phyloP scores from a whole-genome alignment of 495 filamentous ascomycete genomes.

The Penicillium tannophilum region DNA sequence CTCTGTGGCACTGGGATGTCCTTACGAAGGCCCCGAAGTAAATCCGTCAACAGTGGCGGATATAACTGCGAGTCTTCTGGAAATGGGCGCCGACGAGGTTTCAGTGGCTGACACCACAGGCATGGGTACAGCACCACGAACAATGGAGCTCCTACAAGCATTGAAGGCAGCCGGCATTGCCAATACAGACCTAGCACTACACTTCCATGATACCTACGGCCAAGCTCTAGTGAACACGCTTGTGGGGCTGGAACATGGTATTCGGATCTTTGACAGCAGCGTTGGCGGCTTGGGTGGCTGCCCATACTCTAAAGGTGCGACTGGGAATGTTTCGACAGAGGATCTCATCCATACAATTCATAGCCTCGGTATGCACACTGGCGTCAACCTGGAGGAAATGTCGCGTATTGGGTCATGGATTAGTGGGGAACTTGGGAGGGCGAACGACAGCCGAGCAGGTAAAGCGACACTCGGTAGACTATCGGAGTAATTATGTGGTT shows the following conservation, averaged over 20 bases:
- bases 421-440: constrained; percentile 72
- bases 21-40: constrained; percentile 87
- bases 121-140: constrained; percentile 89
- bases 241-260: constrained; percentile 83
- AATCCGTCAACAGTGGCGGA: constrained; percentile 77
- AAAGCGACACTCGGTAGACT: constrained; percentile 67
- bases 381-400: constrained; percentile 81
- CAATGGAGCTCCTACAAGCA: constrained; percentile 67
- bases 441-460: constrained; percentile 75
- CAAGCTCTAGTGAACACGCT: constrained; percentile 90
- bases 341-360: constrained; percentile 90
- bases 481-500: constrained; percentile 21
- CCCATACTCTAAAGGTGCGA: constrained; percentile 90
- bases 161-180: constrained; percentile 75
- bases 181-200: constrained; percentile 81
- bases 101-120: constrained; percentile 94
- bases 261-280: constrained; percentile 85
- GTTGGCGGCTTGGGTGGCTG: constrained; percentile 93
- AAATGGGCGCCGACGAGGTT: constrained; percentile 96
- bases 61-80: constrained; percentile 77
- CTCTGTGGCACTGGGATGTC: constrained; percentile 90
- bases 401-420: constrained; percentile 89
- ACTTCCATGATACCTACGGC: constrained; percentile 97
- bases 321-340: constrained; percentile 93
- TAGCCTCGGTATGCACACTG: constrained; percentile 82